Percentiles rank a stretch among this genome's conserved stretches.
Conservation (phyloP, 305 asterid genomes). For the Fraxinus sp. region DNA sequence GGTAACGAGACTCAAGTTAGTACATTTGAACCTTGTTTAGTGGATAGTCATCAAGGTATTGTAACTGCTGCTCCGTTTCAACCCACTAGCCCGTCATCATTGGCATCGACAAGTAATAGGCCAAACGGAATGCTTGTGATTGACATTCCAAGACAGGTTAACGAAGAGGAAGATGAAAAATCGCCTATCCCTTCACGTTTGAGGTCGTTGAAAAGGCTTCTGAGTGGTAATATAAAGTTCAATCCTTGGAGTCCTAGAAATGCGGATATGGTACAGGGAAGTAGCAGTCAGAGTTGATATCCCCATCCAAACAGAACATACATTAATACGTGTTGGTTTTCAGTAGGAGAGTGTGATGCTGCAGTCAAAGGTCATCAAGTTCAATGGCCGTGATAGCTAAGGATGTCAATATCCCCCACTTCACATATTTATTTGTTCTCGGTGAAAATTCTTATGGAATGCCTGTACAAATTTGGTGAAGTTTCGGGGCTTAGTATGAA, state of each 20-base stretch:
- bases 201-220: conserved; percentile 72
- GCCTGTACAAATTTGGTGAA: too few relatives aligned
- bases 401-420: neutral
- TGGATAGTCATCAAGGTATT: conserved; percentile 34
- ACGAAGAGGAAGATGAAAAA: conserved; percentile 59
- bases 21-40: conserved; percentile 39
- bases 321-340: neutral
- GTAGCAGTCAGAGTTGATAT: conserved; percentile 40
- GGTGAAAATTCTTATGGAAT: too few relatives aligned
- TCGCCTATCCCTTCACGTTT: conserved; percentile 48
- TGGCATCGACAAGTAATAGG: neutral
- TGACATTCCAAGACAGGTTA: conserved; percentile 49
- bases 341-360: neutral
- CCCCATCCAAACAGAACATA: neutral
- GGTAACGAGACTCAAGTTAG: conserved; percentile 67
- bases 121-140: conserved; percentile 37
- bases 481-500: too few relatives aligned
- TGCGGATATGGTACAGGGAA: conserved; percentile 64
- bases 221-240: conserved; percentile 62
- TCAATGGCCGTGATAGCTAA: too few relatives aligned
- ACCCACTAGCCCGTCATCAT: conserved; percentile 17
- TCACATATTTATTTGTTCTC: conserved; percentile 2
- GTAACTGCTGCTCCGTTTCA: conserved; percentile 13
- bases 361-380: neutral
- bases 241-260: conserved; percentile 48